phyloP scores from a whole-genome alignment of 371 early-diverging fungal genomes.

The Mortierella sp. region DNA sequence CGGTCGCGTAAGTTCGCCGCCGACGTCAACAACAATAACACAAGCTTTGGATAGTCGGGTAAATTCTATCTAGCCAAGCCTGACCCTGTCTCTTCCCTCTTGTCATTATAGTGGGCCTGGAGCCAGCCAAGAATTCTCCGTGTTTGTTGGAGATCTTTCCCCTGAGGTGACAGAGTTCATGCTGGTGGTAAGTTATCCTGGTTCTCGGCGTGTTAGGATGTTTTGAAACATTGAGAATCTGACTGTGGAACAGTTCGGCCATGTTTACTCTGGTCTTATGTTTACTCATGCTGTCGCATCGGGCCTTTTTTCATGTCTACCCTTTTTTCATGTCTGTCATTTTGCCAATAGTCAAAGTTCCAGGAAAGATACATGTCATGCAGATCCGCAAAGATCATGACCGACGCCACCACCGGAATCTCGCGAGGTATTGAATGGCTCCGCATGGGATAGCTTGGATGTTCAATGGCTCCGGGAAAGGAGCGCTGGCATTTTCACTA shows the following conservation, averaged over 20 bases:
- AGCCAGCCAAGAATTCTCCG: slow-evolving; percentile 79
- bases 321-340: background rate
- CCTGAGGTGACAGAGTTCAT: slow-evolving; percentile 80
- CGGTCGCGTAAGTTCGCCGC: slow-evolving; percentile 29
- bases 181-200: slow-evolving; percentile 69
- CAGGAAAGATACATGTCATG: slow-evolving; percentile 76
- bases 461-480: too few relatives aligned
- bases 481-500: background rate
- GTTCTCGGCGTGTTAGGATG: slow-evolving; percentile 11
- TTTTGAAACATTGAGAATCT: background rate
- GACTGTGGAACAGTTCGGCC: background rate
- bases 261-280: background rate
- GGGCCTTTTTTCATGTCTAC: background rate
- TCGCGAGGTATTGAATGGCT: slow-evolving; percentile 63
- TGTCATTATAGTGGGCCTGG: slow-evolving; percentile 61
- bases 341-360: slow-evolving; percentile 60
- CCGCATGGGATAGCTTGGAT: background rate
- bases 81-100: background rate
- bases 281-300: background rate
- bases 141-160: slow-evolving; percentile 91
- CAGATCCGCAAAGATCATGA: slow-evolving; percentile 87
- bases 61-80: background rate
- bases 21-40: background rate
- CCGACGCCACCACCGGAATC: slow-evolving; percentile 80
- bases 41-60: background rate